Conservation (phyloP, 352 stramenopile species). For the Globisporangium radiosum region DNA sequence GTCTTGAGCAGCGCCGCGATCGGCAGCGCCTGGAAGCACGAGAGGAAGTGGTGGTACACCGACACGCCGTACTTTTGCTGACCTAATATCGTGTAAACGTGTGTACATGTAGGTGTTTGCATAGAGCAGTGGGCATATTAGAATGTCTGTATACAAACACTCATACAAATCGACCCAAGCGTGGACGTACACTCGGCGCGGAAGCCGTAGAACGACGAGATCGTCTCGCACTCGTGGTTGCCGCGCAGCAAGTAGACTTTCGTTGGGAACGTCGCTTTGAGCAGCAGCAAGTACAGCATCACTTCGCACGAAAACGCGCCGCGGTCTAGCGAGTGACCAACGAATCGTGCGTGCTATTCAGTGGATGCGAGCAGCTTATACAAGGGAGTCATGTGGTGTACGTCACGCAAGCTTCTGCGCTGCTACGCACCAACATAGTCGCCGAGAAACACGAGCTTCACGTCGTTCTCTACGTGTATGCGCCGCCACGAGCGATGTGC, state of each 20-base stretch:
- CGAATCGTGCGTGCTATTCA: not conserved
- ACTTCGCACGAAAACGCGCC: constrained; percentile 79
- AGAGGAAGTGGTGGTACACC: constrained; percentile 75
- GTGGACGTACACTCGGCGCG: constrained; percentile 54
- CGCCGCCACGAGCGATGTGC: not conserved
- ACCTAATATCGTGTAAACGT: constrained; percentile 10
- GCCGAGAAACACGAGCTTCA: constrained; percentile 64
- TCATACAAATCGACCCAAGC: not conserved
- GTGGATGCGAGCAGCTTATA: not conserved
- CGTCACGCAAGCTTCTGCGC: not conserved
- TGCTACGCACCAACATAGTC: constrained; percentile 58
- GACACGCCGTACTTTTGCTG: constrained; percentile 76
- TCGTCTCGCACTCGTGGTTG: constrained; percentile 83
- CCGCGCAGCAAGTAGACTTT: constrained; percentile 67
- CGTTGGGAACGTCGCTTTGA: constrained; percentile 53
- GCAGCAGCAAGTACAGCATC: constrained; percentile 68
- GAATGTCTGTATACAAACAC: not conserved
- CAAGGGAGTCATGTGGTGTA: too few relatives aligned
- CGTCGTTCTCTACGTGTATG: constrained; percentile 25
- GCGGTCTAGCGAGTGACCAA: constrained; percentile 26
- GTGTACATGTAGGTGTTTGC: not conserved
- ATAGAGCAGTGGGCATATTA: not conserved
- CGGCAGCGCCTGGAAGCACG: constrained; percentile 71
- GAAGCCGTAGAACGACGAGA: constrained; percentile 84
- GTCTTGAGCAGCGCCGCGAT: constrained; percentile 51